Evolutionary conservation across 1,284 basidiomycete species (phyloP).

Genomic region (Meira nashicola): DNA sequence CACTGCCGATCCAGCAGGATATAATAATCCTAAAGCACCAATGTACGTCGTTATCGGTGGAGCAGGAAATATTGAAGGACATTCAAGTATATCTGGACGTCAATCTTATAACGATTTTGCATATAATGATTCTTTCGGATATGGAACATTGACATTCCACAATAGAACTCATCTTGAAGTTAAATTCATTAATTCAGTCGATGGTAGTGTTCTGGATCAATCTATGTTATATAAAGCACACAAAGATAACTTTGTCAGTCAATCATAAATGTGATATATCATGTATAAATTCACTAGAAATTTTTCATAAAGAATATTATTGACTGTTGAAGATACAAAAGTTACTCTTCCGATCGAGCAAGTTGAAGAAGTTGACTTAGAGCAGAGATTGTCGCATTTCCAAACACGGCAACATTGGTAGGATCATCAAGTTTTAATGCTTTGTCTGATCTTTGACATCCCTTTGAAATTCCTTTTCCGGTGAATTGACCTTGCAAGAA

Average conservation of each 20-base stretch:
- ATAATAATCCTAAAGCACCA: slow-evolving; percentile 48
- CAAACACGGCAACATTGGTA: too few relatives aligned
- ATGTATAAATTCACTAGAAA: too few relatives aligned
- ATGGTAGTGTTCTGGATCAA: slow-evolving; percentile 2
- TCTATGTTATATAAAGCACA: slow-evolving; percentile 4
- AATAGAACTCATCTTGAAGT: slow-evolving; percentile 37
- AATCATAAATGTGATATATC: neutral
- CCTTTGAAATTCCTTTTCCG: too few relatives aligned
- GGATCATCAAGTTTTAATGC: too few relatives aligned
- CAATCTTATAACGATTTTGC: slow-evolving; percentile 29
- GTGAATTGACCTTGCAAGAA: too few relatives aligned
- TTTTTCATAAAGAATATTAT: too few relatives aligned
- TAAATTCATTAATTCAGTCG: slow-evolving; percentile 1
- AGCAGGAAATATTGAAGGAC: slow-evolving; percentile 52
- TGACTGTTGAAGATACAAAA: too few relatives aligned
- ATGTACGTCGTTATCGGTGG: slow-evolving; percentile 48
- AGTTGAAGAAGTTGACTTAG: too few relatives aligned
- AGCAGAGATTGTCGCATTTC: too few relatives aligned
- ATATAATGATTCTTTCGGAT: slow-evolving; percentile 40
- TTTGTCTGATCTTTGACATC: too few relatives aligned
- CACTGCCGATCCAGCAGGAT: slow-evolving; percentile 28
- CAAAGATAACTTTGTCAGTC: slow-evolving; percentile 4
- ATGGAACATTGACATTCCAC: slow-evolving; percentile 43
- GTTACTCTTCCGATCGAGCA: too few relatives aligned
- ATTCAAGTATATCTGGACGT: slow-evolving; percentile 5